These are phyloP conservation scores for Cyberlindnera xishuangbannaensis DNA, from an alignment of 805 yeast species.

Conservation along the genomic window DNA sequence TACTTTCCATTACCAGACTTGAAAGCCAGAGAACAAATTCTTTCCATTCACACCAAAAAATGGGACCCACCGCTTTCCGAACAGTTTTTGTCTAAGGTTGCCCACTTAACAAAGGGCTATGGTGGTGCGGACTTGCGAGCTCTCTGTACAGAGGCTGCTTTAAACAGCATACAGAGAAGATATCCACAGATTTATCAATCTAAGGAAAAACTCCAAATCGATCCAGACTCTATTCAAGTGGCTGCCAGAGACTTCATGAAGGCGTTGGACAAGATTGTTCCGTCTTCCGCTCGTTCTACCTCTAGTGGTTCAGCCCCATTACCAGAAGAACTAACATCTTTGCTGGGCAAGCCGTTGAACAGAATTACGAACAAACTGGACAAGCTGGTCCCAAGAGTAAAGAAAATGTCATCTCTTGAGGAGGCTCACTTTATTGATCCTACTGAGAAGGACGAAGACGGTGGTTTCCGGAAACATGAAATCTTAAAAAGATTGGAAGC, in stretches of 20 bases:
- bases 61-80: constrained; percentile 75
- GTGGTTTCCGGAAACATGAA: constrained; percentile 67
- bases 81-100: constrained; percentile 57
- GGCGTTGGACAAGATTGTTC: constrained; percentile 82
- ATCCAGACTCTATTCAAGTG: constrained; percentile 67
- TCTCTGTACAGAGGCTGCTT: constrained; percentile 91
- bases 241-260: constrained; percentile 78
- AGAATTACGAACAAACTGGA: constrained; percentile 44
- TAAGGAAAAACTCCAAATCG: constrained; percentile 63
- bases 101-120: constrained; percentile 84
- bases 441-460: constrained; percentile 48
- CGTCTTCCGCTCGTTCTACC: constrained; percentile 86
- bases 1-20: constrained; percentile 90
- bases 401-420: constrained; percentile 52
- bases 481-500: constrained; percentile 42
- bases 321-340: constrained; percentile 64
- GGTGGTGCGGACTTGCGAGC: constrained; percentile 98
- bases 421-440: constrained; percentile 64
- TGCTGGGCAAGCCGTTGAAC: constrained; percentile 48
- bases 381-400: constrained; percentile 53
- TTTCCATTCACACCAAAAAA: constrained; percentile 78
- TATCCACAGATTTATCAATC: constrained; percentile 90
- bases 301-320: constrained; percentile 70
- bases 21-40: constrained; percentile 70
- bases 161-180: constrained; percentile 83